Percentiles rank a stretch among this genome's conserved stretches.
Evolutionary conservation across 352 stramenopile species (phyloP).

Genomic region (Peronospora belbahrii): DNA sequence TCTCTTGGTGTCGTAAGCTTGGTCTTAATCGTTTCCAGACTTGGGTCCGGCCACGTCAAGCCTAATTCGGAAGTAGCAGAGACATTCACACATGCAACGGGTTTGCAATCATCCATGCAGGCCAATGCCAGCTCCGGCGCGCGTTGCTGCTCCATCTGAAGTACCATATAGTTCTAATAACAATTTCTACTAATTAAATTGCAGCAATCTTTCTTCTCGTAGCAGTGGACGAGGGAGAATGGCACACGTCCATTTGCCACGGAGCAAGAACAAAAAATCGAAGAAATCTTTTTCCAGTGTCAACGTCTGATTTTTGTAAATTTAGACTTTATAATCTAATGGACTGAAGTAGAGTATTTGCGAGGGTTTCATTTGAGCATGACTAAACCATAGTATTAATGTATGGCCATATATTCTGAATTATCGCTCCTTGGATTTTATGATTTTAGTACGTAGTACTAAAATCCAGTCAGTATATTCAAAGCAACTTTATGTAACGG

Average conservation of each 20-base stretch:
- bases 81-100: neutral
- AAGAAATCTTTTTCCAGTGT: slow-evolving; percentile 33
- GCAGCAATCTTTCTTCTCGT: neutral
- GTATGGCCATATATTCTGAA: slow-evolving; percentile 13
- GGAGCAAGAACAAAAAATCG: slow-evolving; percentile 23
- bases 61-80: neutral
- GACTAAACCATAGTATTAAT: slow-evolving; percentile 8
- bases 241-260: slow-evolving; percentile 19
- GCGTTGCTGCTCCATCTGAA: slow-evolving; percentile 28
- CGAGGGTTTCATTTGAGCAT: slow-evolving; percentile 2
- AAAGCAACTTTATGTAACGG: neutral
- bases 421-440: slow-evolving; percentile 17
- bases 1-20: slow-evolving; percentile 17
- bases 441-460: neutral
- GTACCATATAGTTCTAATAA: slow-evolving; percentile 9
- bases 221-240: slow-evolving; percentile 13
- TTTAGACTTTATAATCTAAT: slow-evolving; percentile 5
- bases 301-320: slow-evolving; percentile 3
- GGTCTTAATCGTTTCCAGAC: slow-evolving; percentile 9
- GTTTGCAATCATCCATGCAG: slow-evolving; percentile 11
- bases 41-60: slow-evolving; percentile 15
- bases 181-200: neutral
- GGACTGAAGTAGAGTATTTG: slow-evolving; percentile 1
- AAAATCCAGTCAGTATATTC: neutral
- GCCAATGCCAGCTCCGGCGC: slow-evolving; percentile 15